A percentile compares a stretch with the other conserved stretches of the same genome.
Evolutionary conservation across 495 filamentous ascomycete species (phyloP).

Genomic region (Cercophora newfieldiana): DNA sequence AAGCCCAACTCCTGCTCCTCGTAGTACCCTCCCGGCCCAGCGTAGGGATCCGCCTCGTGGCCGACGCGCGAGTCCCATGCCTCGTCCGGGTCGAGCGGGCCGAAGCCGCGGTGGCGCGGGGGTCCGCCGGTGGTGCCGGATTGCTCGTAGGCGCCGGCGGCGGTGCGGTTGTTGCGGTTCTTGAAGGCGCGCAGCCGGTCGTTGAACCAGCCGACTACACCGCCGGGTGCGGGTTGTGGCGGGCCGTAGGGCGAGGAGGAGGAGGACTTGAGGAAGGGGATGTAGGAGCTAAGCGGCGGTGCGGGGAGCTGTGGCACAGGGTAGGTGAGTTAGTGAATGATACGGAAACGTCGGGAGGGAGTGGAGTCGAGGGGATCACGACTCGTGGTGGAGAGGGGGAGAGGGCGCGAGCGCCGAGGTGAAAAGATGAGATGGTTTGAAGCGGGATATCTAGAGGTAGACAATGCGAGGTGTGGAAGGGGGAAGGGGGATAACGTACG

Average conservation of each 20-base stretch:
- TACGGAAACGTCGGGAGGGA: neutral
- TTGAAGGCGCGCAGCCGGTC: slow-evolving; percentile 50
- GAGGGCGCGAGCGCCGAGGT: neutral
- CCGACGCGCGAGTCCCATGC: slow-evolving; percentile 70
- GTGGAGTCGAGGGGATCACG: neutral
- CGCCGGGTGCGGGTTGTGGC: slow-evolving; percentile 55
- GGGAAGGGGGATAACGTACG: slow-evolving; percentile 36
- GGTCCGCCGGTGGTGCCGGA: slow-evolving; percentile 25
- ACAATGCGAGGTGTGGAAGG: neutral
- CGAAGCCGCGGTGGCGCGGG: slow-evolving; percentile 42
- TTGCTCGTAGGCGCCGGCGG: slow-evolving; percentile 64
- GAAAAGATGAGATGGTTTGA: neutral
- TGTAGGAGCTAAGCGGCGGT: slow-evolving; percentile 62
- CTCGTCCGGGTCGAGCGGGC: slow-evolving; percentile 66
- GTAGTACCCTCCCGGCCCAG: slow-evolving; percentile 49
- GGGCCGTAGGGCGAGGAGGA: slow-evolving; percentile 41
- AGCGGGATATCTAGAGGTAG: neutral
- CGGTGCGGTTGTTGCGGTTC: slow-evolving; percentile 54
- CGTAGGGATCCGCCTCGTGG: slow-evolving; percentile 58
- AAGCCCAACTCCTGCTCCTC: slow-evolving; percentile 64
- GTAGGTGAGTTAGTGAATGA: neutral
- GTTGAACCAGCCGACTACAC: slow-evolving; percentile 61
- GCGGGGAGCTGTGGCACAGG: slow-evolving; percentile 51
- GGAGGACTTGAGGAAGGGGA: slow-evolving; percentile 48
- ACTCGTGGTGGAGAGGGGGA: neutral